Evolutionary conservation across 305 asterid genomes (phyloP).

Genomic region (Fraxinus velutina): DNA sequence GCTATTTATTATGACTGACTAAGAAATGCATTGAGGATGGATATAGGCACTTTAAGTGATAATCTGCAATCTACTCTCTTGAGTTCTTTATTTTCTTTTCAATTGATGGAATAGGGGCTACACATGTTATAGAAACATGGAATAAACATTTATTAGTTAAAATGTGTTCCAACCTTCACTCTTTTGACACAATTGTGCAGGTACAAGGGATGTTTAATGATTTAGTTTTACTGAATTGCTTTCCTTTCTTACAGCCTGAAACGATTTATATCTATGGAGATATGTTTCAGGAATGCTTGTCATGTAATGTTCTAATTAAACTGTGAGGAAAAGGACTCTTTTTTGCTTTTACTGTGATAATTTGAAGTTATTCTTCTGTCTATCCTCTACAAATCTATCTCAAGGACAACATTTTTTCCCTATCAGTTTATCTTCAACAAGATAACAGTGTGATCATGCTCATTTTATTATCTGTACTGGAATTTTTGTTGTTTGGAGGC

Average conservation of each 20-base stretch:
- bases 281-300: neutral
- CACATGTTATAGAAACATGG: neutral
- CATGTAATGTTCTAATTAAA: neutral
- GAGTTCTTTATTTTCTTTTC: neutral
- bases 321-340: neutral
- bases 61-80: neutral
- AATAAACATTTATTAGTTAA: neutral
- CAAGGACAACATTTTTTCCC: neutral
- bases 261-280: neutral
- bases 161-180: neutral
- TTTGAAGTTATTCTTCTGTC: neutral
- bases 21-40: neutral
- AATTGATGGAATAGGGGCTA: neutral
- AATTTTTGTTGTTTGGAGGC: neutral
- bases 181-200: neutral
- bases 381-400: neutral
- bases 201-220: neutral
- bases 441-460: neutral
- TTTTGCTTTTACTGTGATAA: neutral
- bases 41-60: neutral
- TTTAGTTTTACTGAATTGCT: neutral
- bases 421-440: neutral
- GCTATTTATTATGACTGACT: slow-evolving; percentile 9
- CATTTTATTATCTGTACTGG: neutral
- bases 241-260: neutral